Evolutionary conservation across 352 stramenopile genomes (phyloP), one percentile per base, ranked within the genome.

Genomic region (Blastocystis sp.): DNA sequence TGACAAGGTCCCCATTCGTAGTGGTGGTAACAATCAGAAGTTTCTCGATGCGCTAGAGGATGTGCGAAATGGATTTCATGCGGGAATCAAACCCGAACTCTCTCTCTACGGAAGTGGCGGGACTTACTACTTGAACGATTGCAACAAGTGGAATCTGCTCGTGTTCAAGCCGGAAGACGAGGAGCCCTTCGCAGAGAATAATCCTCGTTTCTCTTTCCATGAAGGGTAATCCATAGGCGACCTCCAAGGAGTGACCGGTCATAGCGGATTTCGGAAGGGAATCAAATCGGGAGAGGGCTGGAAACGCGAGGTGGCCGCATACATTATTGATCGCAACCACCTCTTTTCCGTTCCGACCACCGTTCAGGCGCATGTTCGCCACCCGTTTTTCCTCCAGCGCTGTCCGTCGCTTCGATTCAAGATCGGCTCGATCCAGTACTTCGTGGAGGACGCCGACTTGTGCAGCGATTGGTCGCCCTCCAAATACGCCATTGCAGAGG

Each of bases 161-260:
- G 96, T 96, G 34, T 99, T 98, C 88, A 99, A 99, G 84, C 95
- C 96, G 46, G 90, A 96, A 73, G 96, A 99, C 87, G 96, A 99
- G 87, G 96, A 99, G 84, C 95, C 96, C 0, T 98, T 97, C 87
- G 94, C 94, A 0, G 93, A 94, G 56, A 97, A 97, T 88, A 99
- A 99, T 89, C 95, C 95, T 9, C 92, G 95, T 42, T 93, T 93
- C 8, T 93, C 97, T 54, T 90, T 97, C 32, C 92, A 90, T 24
- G 88, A 90, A 18, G 14, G 29, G 0, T 71, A 38, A 57, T 27
- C 18, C 29, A 8, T 59, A 78, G 67, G 67, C 27, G 53, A 78
- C 42, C 27, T 64, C 64, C 29, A 72, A 81, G 71, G 65, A 53
- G 75, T 56, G 46, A 86, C 69, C 64, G 71, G 61, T 44, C 63